Percentiles rank a stretch among this genome's conserved stretches.
Evolutionary conservation across 768 basidiomycete genomes (phyloP).

Genomic region (Russula lepida): DNA sequence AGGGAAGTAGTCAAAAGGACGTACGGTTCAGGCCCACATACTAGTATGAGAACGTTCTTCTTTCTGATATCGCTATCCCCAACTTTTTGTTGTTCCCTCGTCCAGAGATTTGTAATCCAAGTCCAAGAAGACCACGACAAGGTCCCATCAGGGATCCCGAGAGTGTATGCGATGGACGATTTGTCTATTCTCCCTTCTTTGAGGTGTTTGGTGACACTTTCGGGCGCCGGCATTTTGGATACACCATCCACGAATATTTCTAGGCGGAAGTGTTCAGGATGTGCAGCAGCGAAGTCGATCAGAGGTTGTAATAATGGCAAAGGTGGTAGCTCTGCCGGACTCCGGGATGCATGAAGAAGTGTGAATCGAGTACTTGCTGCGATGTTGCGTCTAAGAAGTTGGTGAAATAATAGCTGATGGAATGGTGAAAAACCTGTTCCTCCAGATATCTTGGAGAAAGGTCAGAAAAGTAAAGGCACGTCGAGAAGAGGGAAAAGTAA

Average conservation of each 20-base stretch:
- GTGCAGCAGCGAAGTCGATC: slow-evolving; percentile 34
- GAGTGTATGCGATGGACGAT: slow-evolving; percentile 36
- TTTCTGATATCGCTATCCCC: neutral
- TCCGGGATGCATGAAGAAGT: slow-evolving; percentile 62
- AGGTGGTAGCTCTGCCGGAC: slow-evolving; percentile 62
- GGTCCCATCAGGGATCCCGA: slow-evolving; percentile 27
- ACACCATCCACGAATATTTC: slow-evolving; percentile 53
- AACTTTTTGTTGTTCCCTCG: neutral
- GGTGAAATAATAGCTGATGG: slow-evolving; percentile 58
- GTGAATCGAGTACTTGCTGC: slow-evolving; percentile 48
- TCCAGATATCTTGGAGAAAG: slow-evolving; percentile 58
- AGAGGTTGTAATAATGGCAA: slow-evolving; percentile 48
- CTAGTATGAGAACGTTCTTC: slow-evolving; percentile 49
- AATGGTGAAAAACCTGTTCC: slow-evolving; percentile 87
- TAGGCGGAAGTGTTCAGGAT: slow-evolving; percentile 50
- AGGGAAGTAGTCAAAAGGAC: slow-evolving; percentile 24
- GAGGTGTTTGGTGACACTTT: slow-evolving; percentile 24
- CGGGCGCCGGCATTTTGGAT: slow-evolving; percentile 15
- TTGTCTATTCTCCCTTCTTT: slow-evolving; percentile 49
- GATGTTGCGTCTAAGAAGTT: slow-evolving; percentile 32
- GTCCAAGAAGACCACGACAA: slow-evolving; percentile 29
- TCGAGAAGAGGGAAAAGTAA: no score
- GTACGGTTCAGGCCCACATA: slow-evolving; percentile 82
- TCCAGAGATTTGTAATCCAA: slow-evolving; percentile 11
- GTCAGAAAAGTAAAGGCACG: neutral